Conservation (phyloP, 495 filamentous ascomycete species). For the Parmelia sp. region DNA sequence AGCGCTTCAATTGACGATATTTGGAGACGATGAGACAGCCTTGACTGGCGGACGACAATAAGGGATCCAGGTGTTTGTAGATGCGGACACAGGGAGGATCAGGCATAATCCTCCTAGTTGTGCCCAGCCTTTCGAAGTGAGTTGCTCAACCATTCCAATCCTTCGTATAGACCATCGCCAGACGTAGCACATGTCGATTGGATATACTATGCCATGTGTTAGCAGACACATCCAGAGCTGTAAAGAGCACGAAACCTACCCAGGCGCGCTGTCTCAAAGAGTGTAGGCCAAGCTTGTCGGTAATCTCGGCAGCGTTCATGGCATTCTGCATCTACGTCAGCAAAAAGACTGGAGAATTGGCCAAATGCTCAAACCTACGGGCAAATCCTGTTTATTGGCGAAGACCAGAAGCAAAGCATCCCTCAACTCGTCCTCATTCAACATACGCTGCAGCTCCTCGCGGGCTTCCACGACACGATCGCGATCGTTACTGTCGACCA, state of each 20-base stretch:
- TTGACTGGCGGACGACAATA: constrained; percentile 12
- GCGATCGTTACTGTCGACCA: constrained; percentile 99
- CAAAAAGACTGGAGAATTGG: constrained; percentile 3
- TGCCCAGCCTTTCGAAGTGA: constrained; percentile 87
- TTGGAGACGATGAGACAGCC: constrained; percentile 21
- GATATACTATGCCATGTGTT: constrained; percentile 66
- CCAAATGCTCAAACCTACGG: constrained; percentile 52
- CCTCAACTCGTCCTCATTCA: constrained; percentile 99
- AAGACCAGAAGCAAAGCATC: constrained; percentile 97
- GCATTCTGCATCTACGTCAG: constrained; percentile 62
- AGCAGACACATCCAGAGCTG: constrained; percentile 18
- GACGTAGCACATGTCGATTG: constrained; percentile 99
- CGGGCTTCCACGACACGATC: constrained; percentile 98
- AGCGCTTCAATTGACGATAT: constrained; percentile 23
- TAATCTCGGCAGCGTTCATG: constrained; percentile 99
- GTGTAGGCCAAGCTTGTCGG: constrained; percentile 98
- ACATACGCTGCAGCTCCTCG: constrained; percentile 99
- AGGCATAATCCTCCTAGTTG: constrained; percentile 48
- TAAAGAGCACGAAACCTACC: constrained; percentile 56
- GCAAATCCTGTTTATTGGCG: constrained; percentile 99
- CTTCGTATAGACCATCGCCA: constrained; percentile 98
- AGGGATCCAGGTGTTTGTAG: constrained; percentile 21
- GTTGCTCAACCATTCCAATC: constrained; percentile 97
- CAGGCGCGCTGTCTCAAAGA: constrained; percentile 95
- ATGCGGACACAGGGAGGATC: constrained; percentile 12